These are phyloP conservation scores for Cytospora schulzeri DNA, from an alignment of 2,329 filamentous ascomycete species.

Conservation along the genomic window DNA sequence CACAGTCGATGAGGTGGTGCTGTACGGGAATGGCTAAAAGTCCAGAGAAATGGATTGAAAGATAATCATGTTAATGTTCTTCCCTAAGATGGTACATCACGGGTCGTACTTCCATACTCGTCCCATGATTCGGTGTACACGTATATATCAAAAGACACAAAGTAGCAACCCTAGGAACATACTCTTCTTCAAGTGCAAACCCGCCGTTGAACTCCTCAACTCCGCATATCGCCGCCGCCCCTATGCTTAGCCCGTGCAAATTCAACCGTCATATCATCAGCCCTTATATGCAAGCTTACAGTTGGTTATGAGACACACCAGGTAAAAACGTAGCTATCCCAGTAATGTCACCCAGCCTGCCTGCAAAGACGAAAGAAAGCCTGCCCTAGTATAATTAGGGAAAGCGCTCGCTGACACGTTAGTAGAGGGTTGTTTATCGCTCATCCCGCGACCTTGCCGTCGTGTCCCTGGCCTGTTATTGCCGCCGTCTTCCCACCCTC, in stretches of 20 bases:
- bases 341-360: neutral
- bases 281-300: neutral
- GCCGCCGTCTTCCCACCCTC: slow-evolving; percentile 3
- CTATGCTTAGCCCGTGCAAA: neutral
- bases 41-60: too few relatives aligned
- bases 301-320: neutral
- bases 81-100: neutral
- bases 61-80: too few relatives aligned
- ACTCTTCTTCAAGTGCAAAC: neutral
- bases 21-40: too few relatives aligned
- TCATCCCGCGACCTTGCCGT: slow-evolving; percentile 7
- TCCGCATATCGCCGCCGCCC: neutral
- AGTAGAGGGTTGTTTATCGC: neutral
- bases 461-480: neutral
- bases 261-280: neutral
- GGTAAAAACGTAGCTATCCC: neutral
- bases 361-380: neutral
- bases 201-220: neutral
- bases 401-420: neutral
- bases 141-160: neutral
- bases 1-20: too few relatives aligned
- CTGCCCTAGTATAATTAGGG: neutral
- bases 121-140: neutral
- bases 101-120: neutral
- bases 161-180: neutral